Evolutionary conservation across 345 rosid genomes (phyloP).

Genomic region (Microcos paniculata): DNA sequence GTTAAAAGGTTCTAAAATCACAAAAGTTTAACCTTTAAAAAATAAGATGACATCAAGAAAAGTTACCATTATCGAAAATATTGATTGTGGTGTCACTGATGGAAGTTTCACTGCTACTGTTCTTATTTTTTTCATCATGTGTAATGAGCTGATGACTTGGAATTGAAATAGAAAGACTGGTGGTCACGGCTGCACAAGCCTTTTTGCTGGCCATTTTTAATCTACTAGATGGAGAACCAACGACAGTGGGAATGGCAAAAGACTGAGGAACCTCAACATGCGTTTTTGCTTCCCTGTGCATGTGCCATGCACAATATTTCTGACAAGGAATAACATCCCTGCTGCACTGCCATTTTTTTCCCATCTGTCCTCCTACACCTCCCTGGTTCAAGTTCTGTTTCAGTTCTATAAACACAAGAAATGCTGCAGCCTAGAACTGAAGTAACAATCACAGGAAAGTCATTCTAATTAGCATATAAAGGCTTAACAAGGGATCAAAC

Average conservation of each 20-base stretch:
- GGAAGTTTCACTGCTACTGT: constrained; percentile 56
- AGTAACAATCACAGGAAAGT: not conserved
- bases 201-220: not conserved
- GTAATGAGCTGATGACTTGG: constrained; percentile 20
- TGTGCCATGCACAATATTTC: constrained; percentile 61
- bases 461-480: not conserved
- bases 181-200: constrained; percentile 11
- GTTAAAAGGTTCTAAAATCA: not conserved
- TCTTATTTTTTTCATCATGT: constrained; percentile 30
- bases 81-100: constrained; percentile 43
- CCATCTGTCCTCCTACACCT: constrained; percentile 88
- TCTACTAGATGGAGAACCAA: not conserved
- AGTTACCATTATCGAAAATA: constrained; percentile 23
- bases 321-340: constrained; percentile 48
- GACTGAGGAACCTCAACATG: constrained; percentile 9
- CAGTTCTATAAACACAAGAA: constrained; percentile 19
- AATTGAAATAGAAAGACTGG: constrained; percentile 36
- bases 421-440: constrained; percentile 33
- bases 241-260: not conserved
- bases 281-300: constrained; percentile 66
- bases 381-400: constrained; percentile 40
- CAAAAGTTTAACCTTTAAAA: constrained; percentile 10
- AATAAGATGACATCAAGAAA: constrained; percentile 23
- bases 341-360: constrained; percentile 74
- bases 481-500: constrained; percentile 8